Evolutionary conservation across 352 stramenopile species (phyloP), one percentile per base, ranked within the genome.

Genomic region (Pythium aristosporum): DNA sequence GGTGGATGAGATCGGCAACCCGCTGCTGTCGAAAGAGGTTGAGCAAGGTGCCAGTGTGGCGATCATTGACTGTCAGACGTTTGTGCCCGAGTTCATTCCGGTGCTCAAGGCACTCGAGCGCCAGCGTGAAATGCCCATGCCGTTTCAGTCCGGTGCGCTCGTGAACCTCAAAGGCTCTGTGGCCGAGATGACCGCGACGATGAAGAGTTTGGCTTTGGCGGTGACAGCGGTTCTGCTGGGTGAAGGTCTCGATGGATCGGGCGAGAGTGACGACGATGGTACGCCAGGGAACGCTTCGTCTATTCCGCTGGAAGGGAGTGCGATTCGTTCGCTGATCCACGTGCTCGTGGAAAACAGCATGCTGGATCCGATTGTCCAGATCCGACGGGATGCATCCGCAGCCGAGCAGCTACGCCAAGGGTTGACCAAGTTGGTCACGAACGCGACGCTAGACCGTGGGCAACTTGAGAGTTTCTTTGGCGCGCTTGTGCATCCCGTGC

Each of bases 51-150:
- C 78, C 28, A 63, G 72, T 30, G 68, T 96, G 42, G 87, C 79
- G 11, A 87, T 96, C 48, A 91, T 96, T 65, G 87, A 96, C 57
- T 96, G 85, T 46, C 80, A 89, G 64, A 88, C 84, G 9, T 96
- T 96, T 67, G 85, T 93, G 1, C 87, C 87, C 0, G 88, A 96
- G 69, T 96, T 92, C 42, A 79, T 96, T 25, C 87, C 88, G 5
- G 88, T 96, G 9, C 61, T 96, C 25, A 87, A 87, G 63, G 85
- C 87, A 0, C 57, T 94, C n/a, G 83, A 94, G 57, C 75, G 75
- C 13, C 87, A 96, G 54, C 73, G 79, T 11, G 64, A 87, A n/a
- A 79, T 87, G 65, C 67, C 75, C 0, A 75, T 94, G 30, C 84
- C 86, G 16, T 96, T 96, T 57, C 74, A 92, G 50, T 71, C 85